Percentiles rank a stretch among this genome's conserved stretches.
Conservation (phyloP, 495 filamentous ascomycete genomes). For the Aspergillus bridgeri region DNA sequence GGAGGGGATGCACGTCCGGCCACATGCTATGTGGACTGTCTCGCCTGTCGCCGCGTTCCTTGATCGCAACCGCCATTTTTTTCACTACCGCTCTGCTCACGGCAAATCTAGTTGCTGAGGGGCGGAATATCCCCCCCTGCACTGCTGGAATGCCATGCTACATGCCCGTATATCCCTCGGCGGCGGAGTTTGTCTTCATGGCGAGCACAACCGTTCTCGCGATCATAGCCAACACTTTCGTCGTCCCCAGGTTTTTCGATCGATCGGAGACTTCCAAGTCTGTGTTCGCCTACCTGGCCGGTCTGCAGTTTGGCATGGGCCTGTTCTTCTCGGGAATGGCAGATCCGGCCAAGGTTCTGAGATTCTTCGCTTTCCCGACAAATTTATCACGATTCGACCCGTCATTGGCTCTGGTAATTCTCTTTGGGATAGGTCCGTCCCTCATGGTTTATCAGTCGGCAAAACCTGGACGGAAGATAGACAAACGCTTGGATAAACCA, state of each 20-base stretch:
- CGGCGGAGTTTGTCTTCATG: conserved; percentile 34
- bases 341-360: conserved; percentile 48
- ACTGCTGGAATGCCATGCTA: conserved; percentile 44
- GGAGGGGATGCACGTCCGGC: conserved; percentile 56
- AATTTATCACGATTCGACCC: conserved; percentile 49
- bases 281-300: conserved; percentile 40
- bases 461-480: conserved; percentile 27
- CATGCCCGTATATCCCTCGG: conserved; percentile 42
- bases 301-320: conserved; percentile 53
- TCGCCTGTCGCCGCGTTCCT: conserved; percentile 47
- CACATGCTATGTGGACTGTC: conserved; percentile 60
- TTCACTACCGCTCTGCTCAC: conserved; percentile 51
- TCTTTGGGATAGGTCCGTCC: conserved; percentile 50
- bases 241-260: conserved; percentile 25
- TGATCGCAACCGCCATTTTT: conserved; percentile 54
- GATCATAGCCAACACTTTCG: conserved; percentile 30
- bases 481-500: conserved; percentile 14
- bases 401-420: conserved; percentile 46
- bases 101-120: conserved; percentile 35
- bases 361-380: conserved; percentile 50
- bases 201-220: conserved; percentile 27
- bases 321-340: conserved; percentile 55
- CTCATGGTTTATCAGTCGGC: conserved; percentile 31
- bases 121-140: conserved; percentile 36
- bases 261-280: conserved; percentile 27